A percentile compares a stretch with the other conserved stretches of the same genome.
These are phyloP conservation scores for Auriculariales sp. DNA, from an alignment of 768 basidiomycete genomes.

Conservation along the genomic window DNA sequence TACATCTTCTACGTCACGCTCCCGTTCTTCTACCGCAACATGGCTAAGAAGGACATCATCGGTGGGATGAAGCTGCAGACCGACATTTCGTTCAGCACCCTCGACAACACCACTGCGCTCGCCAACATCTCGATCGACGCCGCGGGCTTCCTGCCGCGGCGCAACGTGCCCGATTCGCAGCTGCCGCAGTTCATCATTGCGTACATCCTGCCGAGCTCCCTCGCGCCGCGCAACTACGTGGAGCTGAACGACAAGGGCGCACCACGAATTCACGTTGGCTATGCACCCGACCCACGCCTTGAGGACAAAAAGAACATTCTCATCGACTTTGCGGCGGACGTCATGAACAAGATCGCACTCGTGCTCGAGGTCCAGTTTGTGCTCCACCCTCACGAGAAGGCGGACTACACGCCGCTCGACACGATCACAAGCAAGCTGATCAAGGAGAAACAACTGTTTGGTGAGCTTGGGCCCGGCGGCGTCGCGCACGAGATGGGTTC, in stretches of 20 bases:
- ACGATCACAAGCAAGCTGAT: no score
- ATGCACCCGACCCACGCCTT: no score
- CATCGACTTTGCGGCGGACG: no score
- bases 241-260: no score
- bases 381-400: background rate
- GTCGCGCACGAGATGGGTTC: slow-evolving; percentile 17
- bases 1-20: slow-evolving; percentile 10
- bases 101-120: no score
- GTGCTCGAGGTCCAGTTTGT: slow-evolving; percentile 1
- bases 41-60: slow-evolving; percentile 5
- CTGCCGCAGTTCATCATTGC: background rate
- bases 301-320: no score
- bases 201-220: background rate
- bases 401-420: background rate
- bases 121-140: slow-evolving; percentile 14
- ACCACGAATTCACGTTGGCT: no score
- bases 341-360: background rate
- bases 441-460: slow-evolving; percentile 6
- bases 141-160: slow-evolving; percentile 14
- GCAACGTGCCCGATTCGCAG: background rate
- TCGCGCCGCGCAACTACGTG: no score
- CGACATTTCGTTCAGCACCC: no score
- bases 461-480: slow-evolving; percentile 12
- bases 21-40: slow-evolving; percentile 11
- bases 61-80: slow-evolving; percentile 16